Conservation (phyloP, 2,329 filamentous ascomycete species). For the Bipolaris sorokiniana region DNA sequence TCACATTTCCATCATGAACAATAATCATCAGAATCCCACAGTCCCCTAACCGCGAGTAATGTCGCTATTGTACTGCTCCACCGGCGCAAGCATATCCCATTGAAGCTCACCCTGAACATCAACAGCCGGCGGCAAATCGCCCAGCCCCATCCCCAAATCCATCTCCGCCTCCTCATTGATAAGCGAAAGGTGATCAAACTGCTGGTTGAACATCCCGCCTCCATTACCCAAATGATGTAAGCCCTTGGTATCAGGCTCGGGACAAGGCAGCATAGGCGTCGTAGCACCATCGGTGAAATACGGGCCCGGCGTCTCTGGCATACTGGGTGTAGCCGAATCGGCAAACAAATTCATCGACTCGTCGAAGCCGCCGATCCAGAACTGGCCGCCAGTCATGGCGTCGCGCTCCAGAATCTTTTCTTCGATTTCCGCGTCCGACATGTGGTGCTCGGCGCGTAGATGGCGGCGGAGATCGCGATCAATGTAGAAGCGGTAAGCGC, state of each 20-base stretch:
- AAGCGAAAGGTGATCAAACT: conserved; percentile 25
- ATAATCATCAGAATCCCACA: too few species aligned
- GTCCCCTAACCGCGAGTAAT: not conserved
- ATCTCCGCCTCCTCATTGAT: conserved; percentile 31
- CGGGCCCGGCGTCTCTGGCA: conserved; percentile 41
- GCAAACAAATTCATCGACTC: conserved; percentile 24
- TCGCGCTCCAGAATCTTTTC: conserved; percentile 50
- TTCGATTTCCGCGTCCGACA: conserved; percentile 43
- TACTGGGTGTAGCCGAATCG: conserved; percentile 37
- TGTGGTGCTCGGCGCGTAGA: conserved; percentile 54
- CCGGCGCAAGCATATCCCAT: conserved; percentile 34
- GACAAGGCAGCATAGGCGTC: conserved; percentile 9
- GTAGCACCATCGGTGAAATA: conserved; percentile 25
- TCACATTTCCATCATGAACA: not conserved
- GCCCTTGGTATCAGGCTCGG: conserved; percentile 6
- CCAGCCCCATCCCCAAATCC: conserved; percentile 33
- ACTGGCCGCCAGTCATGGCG: conserved; percentile 51
- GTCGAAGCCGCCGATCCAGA: conserved; percentile 54
- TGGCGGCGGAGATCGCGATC: conserved; percentile 65
- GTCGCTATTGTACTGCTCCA: conserved; percentile 35
- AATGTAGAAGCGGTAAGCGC: conserved; percentile 62
- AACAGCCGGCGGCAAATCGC: conserved; percentile 24
- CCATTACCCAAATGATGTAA: conserved; percentile 3
- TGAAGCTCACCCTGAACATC: conserved; percentile 29
- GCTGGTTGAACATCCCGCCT: conserved; percentile 13